These are phyloP conservation scores for Pleurostoma richardsiae DNA, from an alignment of 2,329 filamentous ascomycete genomes.

Conservation along the genomic window DNA sequence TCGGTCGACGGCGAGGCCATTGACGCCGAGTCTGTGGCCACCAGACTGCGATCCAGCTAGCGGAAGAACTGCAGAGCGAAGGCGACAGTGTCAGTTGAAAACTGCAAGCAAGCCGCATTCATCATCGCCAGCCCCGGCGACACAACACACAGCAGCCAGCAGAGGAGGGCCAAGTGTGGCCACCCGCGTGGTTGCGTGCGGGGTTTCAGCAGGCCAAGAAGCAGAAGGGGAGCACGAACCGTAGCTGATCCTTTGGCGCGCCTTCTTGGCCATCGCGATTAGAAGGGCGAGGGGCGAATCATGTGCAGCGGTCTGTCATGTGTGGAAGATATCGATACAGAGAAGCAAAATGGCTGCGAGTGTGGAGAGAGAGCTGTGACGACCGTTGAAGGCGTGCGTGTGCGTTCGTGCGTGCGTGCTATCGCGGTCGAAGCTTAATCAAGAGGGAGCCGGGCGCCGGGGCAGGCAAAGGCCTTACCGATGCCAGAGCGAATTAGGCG, in stretches of 20 bases:
- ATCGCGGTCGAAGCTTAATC: too few species aligned
- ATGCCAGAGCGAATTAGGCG: too few species aligned
- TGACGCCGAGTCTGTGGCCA: slow-evolving; percentile 89
- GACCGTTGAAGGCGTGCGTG: too few species aligned
- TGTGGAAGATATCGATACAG: too few species aligned
- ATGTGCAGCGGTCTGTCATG: slow-evolving; percentile 5
- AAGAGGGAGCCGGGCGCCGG: too few species aligned
- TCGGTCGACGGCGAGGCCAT: slow-evolving; percentile 84
- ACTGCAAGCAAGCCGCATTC: neutral
- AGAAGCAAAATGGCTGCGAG: too few species aligned
- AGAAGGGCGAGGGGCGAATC: slow-evolving; percentile 6
- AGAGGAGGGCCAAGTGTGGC: neutral
- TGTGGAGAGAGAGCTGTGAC: too few species aligned
- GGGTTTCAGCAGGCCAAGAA: slow-evolving; percentile 9
- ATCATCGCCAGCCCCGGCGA: too few species aligned
- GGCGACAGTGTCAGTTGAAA: slow-evolving; percentile 12
- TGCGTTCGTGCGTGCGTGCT: too few species aligned
- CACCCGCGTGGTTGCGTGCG: slow-evolving; percentile 12
- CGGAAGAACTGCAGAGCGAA: slow-evolving; percentile 44
- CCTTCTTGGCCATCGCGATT: slow-evolving; percentile 56
- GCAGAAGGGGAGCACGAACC: slow-evolving; percentile 35
- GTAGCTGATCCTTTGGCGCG: slow-evolving; percentile 62
- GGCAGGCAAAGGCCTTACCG: too few species aligned
- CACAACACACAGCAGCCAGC: neutral
- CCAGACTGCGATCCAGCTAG: slow-evolving; percentile 56